Evolutionary conservation across 192 early-diverging fungal genomes (phyloP), one percentile per base, ranked within the genome.

Genomic region (Coemansia sp.): DNA sequence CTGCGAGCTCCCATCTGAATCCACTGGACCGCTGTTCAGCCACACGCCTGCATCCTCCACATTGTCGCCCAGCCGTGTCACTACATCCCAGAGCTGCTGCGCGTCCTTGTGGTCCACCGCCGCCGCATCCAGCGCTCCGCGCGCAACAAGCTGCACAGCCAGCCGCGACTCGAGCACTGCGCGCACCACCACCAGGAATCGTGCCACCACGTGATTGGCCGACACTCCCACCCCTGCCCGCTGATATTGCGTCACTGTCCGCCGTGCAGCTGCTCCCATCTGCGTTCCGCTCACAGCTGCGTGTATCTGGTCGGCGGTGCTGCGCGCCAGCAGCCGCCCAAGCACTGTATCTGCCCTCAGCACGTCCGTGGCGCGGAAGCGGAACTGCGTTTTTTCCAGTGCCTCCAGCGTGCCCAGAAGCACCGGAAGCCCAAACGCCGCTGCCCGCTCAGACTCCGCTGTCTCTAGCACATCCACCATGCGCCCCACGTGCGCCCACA

Each of bases 151-250:
- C 22, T 55, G 63, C 33, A 58, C 31, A 0, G 69, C 78, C 36
- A 72, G 63, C 5, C 70, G 78, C 27, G 80, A 77, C 66, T 77
- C 75, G 22, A 82, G 80, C 52, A 82, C 66, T 5, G 80, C 68
- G 25, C 75, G 71, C 55, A 77, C 21, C 20, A 71, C 80, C 5
- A 59, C 42, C 54, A 77, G 63, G 50, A 68, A 65, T 61, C 68
- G 80, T n/a, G 59, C 70, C 39, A 72, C 51, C 36, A 76, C 55
- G 11, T 70, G 57, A 60, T 64, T 72, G 33, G 70, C 54, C 25
- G 75, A 76, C 51, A 76, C 20, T 4, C 64, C 61, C 2, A 76
- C 32, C 22, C 65, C 70, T 19, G 39, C 22, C 56, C 67, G 75
- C 42, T 59, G 33, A 52, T 76, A 76, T 51, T 67, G 70, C 51